Evolutionary conservation across 176 grass and related monocot species (phyloP).

Genomic region (Bothriochloa decipiens): DNA sequence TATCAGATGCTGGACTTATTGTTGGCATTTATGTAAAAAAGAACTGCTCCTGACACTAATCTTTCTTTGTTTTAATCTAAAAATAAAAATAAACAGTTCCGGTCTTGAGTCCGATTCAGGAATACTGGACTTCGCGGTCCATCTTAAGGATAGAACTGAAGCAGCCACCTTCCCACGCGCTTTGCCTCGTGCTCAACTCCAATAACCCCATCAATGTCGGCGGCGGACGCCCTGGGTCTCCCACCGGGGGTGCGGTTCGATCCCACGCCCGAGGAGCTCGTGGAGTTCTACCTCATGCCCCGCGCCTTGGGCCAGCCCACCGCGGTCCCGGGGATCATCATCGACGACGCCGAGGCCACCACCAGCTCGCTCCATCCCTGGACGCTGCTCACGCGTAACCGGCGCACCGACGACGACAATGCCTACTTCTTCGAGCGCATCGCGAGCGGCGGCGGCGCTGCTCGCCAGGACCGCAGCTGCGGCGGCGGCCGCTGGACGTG

Average conservation of each 20-base stretch:
- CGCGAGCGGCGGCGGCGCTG: too few relatives aligned
- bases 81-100: too few relatives aligned
- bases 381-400: constrained; percentile 21
- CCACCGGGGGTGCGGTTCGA: background rate
- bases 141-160: too few relatives aligned
- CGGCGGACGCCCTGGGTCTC: background rate
- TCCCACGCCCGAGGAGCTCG: background rate
- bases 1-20: too few relatives aligned
- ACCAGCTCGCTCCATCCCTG: constrained; percentile 2
- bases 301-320: background rate
- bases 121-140: too few relatives aligned
- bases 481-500: background rate
- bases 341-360: background rate
- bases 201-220: too few relatives aligned
- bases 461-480: background rate
- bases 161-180: too few relatives aligned
- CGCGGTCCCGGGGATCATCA: background rate
- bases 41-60: too few relatives aligned
- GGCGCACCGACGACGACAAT: background rate
- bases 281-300: background rate
- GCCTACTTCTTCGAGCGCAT: constrained; percentile 33
- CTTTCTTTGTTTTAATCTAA: too few relatives aligned
- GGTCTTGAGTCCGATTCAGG: too few relatives aligned
- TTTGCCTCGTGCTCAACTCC: too few relatives aligned
- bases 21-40: too few relatives aligned